phyloP scores from a whole-genome alignment of 2,329 filamentous ascomycete genomes.

The Colletotrichum filicis region DNA sequence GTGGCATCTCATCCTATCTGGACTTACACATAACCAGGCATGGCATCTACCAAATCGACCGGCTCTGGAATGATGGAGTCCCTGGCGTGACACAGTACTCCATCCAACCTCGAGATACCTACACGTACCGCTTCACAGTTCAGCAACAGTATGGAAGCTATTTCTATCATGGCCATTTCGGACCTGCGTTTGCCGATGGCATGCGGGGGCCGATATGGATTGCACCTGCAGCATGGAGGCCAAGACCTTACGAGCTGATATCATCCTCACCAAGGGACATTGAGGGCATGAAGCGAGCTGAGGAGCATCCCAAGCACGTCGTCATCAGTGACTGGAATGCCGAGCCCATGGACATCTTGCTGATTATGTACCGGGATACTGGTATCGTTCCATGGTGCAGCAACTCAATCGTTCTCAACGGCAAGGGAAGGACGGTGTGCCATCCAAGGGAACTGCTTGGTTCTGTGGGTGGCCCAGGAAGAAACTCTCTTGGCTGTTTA shows the following conservation, averaged over 20 bases:
- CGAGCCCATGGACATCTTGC: slow-evolving; percentile 22
- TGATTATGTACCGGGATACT: slow-evolving; percentile 28
- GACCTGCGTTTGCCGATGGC: slow-evolving; percentile 24
- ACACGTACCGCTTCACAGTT: slow-evolving; percentile 23
- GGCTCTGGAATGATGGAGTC: slow-evolving; percentile 30
- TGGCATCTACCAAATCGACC: slow-evolving; percentile 26
- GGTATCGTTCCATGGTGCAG: slow-evolving; percentile 27
- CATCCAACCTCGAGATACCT: slow-evolving; percentile 26
- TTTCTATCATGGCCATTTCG: slow-evolving; percentile 27
- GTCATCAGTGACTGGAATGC: slow-evolving; percentile 32
- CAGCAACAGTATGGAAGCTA: slow-evolving; percentile 29
- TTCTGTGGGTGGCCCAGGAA: slow-evolving; percentile 4
- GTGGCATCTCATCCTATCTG: background rate
- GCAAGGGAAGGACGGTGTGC: slow-evolving; percentile 20
- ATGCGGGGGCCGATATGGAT: slow-evolving; percentile 33
- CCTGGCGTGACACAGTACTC: slow-evolving; percentile 28
- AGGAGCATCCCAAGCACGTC: slow-evolving; percentile 15
- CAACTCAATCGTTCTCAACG: slow-evolving; percentile 30
- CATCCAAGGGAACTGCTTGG: slow-evolving; percentile 8
- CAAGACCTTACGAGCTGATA: slow-evolving; percentile 25
- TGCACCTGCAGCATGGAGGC: slow-evolving; percentile 20
- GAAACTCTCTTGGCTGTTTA: slow-evolving; percentile 17
- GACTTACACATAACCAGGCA: background rate
- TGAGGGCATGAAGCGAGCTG: slow-evolving; percentile 21
- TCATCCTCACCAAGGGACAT: slow-evolving; percentile 14